Evolutionary conservation across 2,329 filamentous ascomycete genomes (phyloP).

Genomic region (Fusarium austroafricanum): DNA sequence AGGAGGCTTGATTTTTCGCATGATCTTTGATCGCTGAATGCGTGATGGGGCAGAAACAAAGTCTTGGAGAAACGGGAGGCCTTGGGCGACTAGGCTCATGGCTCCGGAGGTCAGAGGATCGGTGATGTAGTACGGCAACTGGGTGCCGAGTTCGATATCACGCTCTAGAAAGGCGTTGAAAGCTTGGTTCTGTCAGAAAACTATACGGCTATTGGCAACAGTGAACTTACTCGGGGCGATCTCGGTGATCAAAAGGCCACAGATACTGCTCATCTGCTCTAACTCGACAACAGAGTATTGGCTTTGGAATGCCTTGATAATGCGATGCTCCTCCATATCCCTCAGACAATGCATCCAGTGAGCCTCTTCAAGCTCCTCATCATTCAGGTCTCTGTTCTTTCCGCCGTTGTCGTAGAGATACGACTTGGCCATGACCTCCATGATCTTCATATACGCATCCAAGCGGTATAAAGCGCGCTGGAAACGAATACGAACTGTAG

Average conservation of each 20-base stretch:
- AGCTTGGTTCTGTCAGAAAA: background rate
- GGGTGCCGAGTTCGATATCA: conserved; percentile 8
- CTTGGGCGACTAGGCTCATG: background rate
- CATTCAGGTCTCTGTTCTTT: background rate
- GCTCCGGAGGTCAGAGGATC: background rate
- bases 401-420: background rate
- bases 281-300: conserved; percentile 6
- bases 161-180: conserved; percentile 21
- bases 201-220: background rate
- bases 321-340: background rate
- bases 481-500: background rate
- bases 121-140: conserved; percentile 5
- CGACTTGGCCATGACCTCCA: background rate
- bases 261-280: conserved; percentile 10
- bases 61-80: conserved; percentile 4
- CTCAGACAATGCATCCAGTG: background rate
- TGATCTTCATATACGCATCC: background rate
- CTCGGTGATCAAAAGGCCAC: background rate
- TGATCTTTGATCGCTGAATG: background rate
- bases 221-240: conserved; percentile 2
- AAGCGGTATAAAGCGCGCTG: conserved; percentile 23
- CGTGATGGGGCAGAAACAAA: conserved; percentile 2
- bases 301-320: background rate
- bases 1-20: background rate
- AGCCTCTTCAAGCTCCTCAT: background rate